Evolutionary conservation across 2,329 filamentous ascomycete genomes (phyloP), one percentile per base, ranked within the genome.

Genomic region (Neofusicoccum umdonicola): DNA sequence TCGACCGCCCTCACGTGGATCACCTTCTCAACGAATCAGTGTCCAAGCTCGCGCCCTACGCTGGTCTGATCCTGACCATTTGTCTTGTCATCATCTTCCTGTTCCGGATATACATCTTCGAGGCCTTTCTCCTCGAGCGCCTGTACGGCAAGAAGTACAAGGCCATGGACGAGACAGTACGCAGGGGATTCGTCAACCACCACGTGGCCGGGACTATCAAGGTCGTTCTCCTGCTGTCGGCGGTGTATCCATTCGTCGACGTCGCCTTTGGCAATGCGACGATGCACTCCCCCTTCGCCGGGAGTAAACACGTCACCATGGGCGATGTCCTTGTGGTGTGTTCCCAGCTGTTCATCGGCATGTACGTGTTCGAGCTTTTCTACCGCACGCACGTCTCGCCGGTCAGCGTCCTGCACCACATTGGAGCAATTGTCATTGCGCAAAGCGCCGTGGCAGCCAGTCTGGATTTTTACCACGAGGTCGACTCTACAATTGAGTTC

Each of bases 341-440:
- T 3, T 72, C 77, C 4, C 78, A 82, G 56, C 73, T 80, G 67
- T 69, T 82, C 34, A 77, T 78, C 13, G 78, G 71, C n/a, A 82
- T 82, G 78, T 82, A 82, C 64, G 69, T 81, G 12, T 81, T 81
- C 57, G 80, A 82, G 67, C 71, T 82, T 5, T 71, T 81, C 48
- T 81, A 79, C 63, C 75, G 80, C 4, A 67, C 71, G 1, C 77
- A 77, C 50, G 69, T 82, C 4, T 81, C 78, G 1, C 76, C 74
- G 0, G 75, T 82, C 22, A 77, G 77, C 3, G 76, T 78, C 1
- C 67, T 75, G 11, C 80, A 82, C 62, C 80, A 82, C 61, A 66
- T 77, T 4, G 78, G 78, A 0, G 76, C 77, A 0, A 76, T 79
- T 13, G 31, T 79, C 4, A 78, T 82, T 34, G 79, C 78, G 0